Percentiles rank a stretch among this genome's conserved stretches.
phyloP scores from a whole-genome alignment of 768 basidiomycete genomes.

The Psilocybe subaeruginosa region DNA sequence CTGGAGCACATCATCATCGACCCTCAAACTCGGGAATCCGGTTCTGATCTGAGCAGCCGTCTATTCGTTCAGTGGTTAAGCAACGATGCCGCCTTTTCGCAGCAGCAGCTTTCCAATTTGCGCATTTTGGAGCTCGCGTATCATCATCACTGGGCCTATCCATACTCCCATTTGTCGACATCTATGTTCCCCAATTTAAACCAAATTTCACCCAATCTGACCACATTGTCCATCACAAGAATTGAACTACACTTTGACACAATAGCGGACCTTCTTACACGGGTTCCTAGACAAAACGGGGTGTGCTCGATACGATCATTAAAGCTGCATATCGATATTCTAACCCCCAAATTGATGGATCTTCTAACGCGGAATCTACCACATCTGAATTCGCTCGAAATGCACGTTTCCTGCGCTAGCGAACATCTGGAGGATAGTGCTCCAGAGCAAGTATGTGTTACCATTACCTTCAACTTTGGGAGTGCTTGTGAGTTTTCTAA shows the following conservation, averaged over 20 bases:
- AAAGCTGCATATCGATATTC: background rate
- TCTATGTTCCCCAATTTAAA: background rate
- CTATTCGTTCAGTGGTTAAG: background rate
- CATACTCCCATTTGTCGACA: background rate
- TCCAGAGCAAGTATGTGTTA: background rate
- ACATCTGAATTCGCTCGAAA: background rate
- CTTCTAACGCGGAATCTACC: background rate
- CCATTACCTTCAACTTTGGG: background rate
- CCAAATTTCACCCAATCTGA: background rate
- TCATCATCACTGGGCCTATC: background rate
- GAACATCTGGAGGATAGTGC: background rate
- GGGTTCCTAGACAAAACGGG: background rate
- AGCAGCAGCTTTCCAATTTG: background rate
- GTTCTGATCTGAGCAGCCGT: background rate
- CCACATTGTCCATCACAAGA: background rate
- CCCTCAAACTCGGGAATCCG: background rate
- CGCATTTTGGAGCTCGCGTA: background rate
- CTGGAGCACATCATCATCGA: background rate
- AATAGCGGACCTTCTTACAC: background rate
- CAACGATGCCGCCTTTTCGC: background rate
- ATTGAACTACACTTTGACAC: background rate
- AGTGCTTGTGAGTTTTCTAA: too few relatives aligned
- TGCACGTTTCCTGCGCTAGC: background rate
- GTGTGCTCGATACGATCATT: background rate
- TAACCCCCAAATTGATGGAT: background rate